Conservation (phyloP, 2,329 filamentous ascomycete species). For the Microsporum audouinii region DNA sequence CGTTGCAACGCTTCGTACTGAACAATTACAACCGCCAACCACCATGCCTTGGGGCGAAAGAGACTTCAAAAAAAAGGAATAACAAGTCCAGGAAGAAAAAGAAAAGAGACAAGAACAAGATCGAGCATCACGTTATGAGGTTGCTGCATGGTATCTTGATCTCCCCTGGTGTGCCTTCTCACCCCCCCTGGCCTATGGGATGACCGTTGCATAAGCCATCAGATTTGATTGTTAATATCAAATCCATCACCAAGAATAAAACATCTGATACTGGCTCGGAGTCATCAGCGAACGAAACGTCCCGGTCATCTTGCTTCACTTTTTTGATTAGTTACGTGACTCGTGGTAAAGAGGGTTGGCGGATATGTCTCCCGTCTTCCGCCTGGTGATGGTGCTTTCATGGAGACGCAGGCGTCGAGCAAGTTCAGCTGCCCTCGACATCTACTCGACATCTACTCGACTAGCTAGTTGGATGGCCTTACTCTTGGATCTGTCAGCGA, state of each 20-base stretch:
- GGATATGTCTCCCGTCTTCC: neutral
- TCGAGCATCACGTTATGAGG: neutral
- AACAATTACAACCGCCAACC: neutral
- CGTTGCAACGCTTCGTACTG: too few relatives aligned
- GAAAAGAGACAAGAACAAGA: neutral
- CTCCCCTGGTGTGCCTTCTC: neutral
- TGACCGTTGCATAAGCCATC: neutral
- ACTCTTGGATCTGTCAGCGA: neutral
- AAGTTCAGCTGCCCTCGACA: neutral
- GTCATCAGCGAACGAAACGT: neutral
- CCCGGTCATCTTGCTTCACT: neutral
- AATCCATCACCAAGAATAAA: neutral
- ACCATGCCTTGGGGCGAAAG: neutral
- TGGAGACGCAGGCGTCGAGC: neutral
- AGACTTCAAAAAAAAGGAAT: neutral
- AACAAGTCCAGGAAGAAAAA: neutral
- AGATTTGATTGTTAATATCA: neutral
- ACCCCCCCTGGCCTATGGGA: neutral
- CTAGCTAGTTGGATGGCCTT: neutral
- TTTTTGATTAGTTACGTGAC: neutral
- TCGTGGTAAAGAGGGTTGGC: neutral
- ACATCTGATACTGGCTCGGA: neutral
- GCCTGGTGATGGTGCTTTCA: neutral
- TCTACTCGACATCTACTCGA: neutral
- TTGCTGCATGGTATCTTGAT: neutral